phyloP scores from a whole-genome alignment of 225 moss, liverwort and hornwort genomes.

The Takakia lepidozioides region DNA sequence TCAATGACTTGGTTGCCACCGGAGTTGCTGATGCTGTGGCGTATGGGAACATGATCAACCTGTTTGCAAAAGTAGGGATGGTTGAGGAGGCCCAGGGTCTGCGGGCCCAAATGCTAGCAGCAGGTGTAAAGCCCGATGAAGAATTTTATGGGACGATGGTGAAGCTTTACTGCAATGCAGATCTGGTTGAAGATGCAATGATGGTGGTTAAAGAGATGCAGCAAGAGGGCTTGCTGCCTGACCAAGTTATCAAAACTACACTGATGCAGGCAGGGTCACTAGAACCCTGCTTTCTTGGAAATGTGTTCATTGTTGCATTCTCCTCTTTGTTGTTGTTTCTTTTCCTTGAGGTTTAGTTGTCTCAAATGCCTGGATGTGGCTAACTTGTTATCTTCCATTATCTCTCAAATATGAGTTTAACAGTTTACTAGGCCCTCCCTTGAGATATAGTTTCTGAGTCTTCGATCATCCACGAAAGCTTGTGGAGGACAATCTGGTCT shows the following conservation, averaged over 20 bases:
- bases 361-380: too few relatives aligned
- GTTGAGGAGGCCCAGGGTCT: conserved; percentile 48
- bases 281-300: neutral
- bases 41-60: conserved; percentile 71
- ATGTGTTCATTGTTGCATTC: too few relatives aligned
- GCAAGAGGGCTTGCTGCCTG: conserved; percentile 46
- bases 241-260: conserved; percentile 69
- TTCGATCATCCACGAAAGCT: too few relatives aligned
- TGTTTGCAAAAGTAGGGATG: conserved; percentile 59
- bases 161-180: conserved; percentile 58
- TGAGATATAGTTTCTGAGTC: too few relatives aligned
- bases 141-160: conserved; percentile 77
- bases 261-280: conserved; percentile 43
- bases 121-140: conserved; percentile 53
- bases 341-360: too few relatives aligned
- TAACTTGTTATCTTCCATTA: too few relatives aligned
- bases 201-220: conserved; percentile 55
- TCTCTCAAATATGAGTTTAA: too few relatives aligned
- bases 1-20: conserved; percentile 51
- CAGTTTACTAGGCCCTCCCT: too few relatives aligned
- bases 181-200: conserved; percentile 49
- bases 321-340: too few relatives aligned
- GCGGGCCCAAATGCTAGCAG: conserved; percentile 44
- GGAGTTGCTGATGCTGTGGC: conserved; percentile 69
- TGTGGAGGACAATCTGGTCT: too few relatives aligned